Evolutionary conservation across 1,139 yeast species (phyloP).

Genomic region (Lizanozyma gosingica): DNA sequence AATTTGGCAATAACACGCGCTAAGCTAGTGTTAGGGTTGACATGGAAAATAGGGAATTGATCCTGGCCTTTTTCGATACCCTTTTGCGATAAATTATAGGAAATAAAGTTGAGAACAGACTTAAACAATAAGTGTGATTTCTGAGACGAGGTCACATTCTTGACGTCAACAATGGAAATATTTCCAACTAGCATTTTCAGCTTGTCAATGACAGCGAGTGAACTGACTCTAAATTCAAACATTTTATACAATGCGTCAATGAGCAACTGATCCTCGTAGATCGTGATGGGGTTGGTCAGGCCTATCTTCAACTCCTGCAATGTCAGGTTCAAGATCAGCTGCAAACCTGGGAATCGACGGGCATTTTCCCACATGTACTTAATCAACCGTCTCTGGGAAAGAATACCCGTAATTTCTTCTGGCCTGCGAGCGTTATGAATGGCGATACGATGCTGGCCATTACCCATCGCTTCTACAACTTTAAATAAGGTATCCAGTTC

Average conservation of each 20-base stretch:
- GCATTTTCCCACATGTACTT: constrained; percentile 89
- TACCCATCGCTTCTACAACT: constrained; percentile 79
- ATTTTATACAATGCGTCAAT: constrained; percentile 81
- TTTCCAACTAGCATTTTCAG: constrained; percentile 74
- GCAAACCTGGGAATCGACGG: constrained; percentile 72
- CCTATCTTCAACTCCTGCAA: constrained; percentile 65
- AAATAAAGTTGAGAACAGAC: constrained; percentile 78
- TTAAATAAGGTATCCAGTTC: constrained; percentile 60
- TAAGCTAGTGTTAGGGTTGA: constrained; percentile 65
- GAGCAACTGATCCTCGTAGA: constrained; percentile 76
- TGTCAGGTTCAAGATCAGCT: constrained; percentile 59
- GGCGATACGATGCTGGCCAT: constrained; percentile 90
- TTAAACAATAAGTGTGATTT: constrained; percentile 75
- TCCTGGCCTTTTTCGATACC: constrained; percentile 94
- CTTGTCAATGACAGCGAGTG: constrained; percentile 89
- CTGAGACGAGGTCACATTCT: constrained; percentile 74
- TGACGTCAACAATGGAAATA: constrained; percentile 89
- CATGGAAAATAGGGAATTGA: constrained; percentile 94
- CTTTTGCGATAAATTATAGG: constrained; percentile 76
- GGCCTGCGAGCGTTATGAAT: constrained; percentile 46
- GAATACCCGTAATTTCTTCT: constrained; percentile 55
- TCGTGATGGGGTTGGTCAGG: constrained; percentile 60
- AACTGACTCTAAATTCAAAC: constrained; percentile 78
- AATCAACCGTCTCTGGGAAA: constrained; percentile 82
- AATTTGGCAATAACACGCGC: constrained; percentile 89